phyloP scores from a whole-genome alignment of 768 basidiomycete genomes.

The Dioszegia aurantiaca region DNA sequence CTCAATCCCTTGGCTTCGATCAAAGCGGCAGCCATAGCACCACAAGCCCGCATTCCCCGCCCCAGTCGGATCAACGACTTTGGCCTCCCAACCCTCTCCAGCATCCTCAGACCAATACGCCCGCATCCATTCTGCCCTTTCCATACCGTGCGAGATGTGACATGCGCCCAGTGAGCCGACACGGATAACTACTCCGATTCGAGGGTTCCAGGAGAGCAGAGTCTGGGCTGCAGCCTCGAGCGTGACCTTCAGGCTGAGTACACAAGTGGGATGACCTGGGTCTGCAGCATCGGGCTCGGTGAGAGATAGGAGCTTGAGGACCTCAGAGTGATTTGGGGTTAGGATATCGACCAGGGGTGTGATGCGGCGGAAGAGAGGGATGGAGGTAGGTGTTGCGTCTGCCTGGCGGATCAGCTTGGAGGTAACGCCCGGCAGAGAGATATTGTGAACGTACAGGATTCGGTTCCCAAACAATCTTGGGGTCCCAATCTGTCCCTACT shows the following conservation, averaged over 20 bases:
- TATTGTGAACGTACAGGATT: constrained; percentile 25
- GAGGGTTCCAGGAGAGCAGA: constrained; percentile 9
- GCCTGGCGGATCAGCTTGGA: constrained; percentile 16
- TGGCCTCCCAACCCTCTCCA: constrained; percentile 12
- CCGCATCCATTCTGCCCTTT: constrained; percentile 27
- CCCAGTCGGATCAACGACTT: constrained; percentile 39
- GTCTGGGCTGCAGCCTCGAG: constrained; percentile 5
- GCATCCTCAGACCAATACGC: constrained; percentile 27
- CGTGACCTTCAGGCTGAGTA: not conserved
- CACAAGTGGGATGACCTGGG: not conserved
- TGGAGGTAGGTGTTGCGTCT: not conserved
- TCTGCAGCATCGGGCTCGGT: not conserved
- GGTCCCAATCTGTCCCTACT: constrained; percentile 18
- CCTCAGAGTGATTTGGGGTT: constrained; percentile 39
- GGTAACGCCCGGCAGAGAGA: constrained; percentile 16
- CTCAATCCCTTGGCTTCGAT: constrained; percentile 19
- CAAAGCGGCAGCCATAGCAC: constrained; percentile 31
- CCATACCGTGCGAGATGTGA: constrained; percentile 6
- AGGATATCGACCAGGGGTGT: constrained; percentile 1
- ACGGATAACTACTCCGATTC: constrained; percentile 24
- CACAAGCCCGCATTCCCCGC: constrained; percentile 42
- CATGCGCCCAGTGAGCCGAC: constrained; percentile 30
- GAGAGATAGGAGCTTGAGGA: constrained; percentile 20
- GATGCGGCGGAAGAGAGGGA: constrained; percentile 9
- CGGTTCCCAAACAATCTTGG: constrained; percentile 37